phyloP scores from a whole-genome alignment of 139 green algal genomes.

The Chlamydomonas sphaeroides region DNA sequence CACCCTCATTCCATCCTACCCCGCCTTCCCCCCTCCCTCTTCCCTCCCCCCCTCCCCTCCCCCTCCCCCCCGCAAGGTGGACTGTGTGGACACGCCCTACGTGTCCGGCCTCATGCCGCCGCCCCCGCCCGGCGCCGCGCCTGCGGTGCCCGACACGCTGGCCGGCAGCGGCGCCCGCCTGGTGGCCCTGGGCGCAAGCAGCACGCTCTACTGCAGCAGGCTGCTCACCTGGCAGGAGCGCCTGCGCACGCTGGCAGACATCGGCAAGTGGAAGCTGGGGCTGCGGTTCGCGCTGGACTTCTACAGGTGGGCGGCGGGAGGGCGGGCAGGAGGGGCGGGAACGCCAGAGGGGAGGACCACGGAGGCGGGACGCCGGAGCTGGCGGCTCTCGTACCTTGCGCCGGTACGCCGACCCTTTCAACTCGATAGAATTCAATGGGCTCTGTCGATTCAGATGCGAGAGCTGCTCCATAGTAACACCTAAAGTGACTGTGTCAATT shows the following conservation, averaged over 20 bases:
- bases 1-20: neutral
- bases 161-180: conserved; percentile 41
- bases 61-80: conserved; percentile 30
- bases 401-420: too few relatives aligned
- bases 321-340: too few relatives aligned
- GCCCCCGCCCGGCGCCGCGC: conserved; percentile 8
- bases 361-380: too few relatives aligned
- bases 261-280: conserved; percentile 57
- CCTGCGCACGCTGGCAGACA: conserved; percentile 60
- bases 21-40: neutral
- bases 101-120: conserved; percentile 23
- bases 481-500: too few relatives aligned
- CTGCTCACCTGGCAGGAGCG: conserved; percentile 68
- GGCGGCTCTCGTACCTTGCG: too few relatives aligned
- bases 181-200: conserved; percentile 50
- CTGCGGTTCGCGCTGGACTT: conserved; percentile 58
- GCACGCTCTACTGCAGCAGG: conserved; percentile 53
- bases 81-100: conserved; percentile 47
- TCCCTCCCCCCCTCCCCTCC: neutral
- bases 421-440: too few relatives aligned
- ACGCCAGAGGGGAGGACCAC: too few relatives aligned
- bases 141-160: conserved; percentile 29
- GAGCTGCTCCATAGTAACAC: too few relatives aligned
- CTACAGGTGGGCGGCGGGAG: conserved; percentile 46
- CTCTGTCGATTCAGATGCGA: too few relatives aligned